Evolutionary conservation across 495 filamentous ascomycete species (phyloP), one percentile per base, ranked within the genome.

Genomic region (Barbatosphaeria neglecta): DNA sequence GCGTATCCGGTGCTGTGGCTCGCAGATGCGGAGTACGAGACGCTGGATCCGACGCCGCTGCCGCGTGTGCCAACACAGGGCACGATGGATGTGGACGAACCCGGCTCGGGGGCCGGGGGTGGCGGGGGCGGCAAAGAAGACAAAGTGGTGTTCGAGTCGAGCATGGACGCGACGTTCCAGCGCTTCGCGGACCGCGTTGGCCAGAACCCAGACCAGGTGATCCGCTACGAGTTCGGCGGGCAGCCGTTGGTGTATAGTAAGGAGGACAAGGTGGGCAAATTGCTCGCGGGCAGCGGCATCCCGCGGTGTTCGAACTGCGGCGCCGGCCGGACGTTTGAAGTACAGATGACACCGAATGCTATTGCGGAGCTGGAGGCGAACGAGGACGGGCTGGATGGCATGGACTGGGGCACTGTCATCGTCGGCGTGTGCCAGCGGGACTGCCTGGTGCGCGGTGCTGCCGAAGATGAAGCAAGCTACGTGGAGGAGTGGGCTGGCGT

Each of bases 391-490:
- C 58, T 95, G 44, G 87, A 90, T 33, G 92, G 93, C 0, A 96
- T 99, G 92, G 92, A 99, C 54, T 99, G 92, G 92, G 93, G 93
- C 0, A 95, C 86, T 13, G 73, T 99, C n/a, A 77, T 97, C 38
- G 61, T 96, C n/a, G 87, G 79, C 0, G 88, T 93, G 18, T 99
- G 92, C 52, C 61, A 57, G 56, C 60, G 31, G 54, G 54, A 56
- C 50, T 66, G 52, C 53, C 58, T 49, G 56, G 52, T 50, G 53
- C 50, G 48, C 45, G 63, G 50, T 35, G 52, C 47, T 22, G 50
- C 7, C 28, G 57, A 7, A 15, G 59, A 48, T 22, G 54, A 56
- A 55, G 59, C 52, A 23, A 60, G 54, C 1, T 96, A 88, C 67
- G 53, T 88, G 35, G 93, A 96, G 68, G 92, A 98, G 66, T 96